phyloP scores from a whole-genome alignment of 129 eudicot genomes.

The Heracleum sosnowskyi region DNA sequence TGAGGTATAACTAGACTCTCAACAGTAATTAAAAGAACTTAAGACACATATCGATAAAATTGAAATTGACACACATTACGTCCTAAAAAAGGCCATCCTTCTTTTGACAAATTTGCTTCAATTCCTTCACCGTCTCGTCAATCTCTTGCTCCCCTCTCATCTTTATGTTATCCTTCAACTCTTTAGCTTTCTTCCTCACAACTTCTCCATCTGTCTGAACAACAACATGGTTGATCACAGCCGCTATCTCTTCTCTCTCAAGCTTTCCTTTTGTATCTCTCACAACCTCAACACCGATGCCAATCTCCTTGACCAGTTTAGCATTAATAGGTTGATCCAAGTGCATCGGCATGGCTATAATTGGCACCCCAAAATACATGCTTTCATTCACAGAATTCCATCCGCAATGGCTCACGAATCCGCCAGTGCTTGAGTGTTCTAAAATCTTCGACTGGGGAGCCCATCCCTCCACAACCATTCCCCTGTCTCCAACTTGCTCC shows the following conservation, averaged over 20 bases:
- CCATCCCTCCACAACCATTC: constrained; percentile 4
- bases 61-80: no score
- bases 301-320: not conserved
- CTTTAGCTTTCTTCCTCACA: not conserved
- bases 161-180: not conserved
- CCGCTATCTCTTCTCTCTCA: not conserved
- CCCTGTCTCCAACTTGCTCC: not conserved
- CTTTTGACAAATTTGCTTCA: constrained; percentile 16
- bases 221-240: not conserved
- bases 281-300: not conserved
- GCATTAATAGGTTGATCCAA: constrained; percentile 9
- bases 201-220: not conserved
- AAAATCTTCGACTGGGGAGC: constrained; percentile 13
- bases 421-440: constrained; percentile 10
- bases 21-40: no score
- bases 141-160: not conserved
- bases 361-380: not conserved
- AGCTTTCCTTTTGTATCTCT: not conserved
- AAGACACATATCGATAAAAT: no score
- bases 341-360: not conserved
- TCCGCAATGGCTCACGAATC: constrained; percentile 7
- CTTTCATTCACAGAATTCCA: not conserved
- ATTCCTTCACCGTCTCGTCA: constrained; percentile 6
- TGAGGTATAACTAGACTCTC: no score
- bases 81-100: no score